Conservation (phyloP, 2,329 filamentous ascomycete genomes). For the Fulvia fulva region DNA sequence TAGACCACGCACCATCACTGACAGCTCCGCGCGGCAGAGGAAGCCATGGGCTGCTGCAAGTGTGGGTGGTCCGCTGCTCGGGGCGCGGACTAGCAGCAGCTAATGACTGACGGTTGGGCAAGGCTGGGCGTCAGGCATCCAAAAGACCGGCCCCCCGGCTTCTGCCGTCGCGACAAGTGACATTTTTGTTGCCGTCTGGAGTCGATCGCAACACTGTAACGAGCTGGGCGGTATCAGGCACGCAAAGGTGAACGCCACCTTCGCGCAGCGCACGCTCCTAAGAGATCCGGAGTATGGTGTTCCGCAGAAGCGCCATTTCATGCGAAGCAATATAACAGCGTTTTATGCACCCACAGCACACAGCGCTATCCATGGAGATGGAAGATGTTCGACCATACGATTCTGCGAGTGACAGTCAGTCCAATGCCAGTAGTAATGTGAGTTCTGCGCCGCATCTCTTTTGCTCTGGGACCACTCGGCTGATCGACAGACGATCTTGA, state of each 20-base stretch:
- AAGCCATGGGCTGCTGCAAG: constrained; percentile 6
- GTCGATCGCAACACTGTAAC: neutral
- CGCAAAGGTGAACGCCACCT: constrained; percentile 20
- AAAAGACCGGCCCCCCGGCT: constrained; percentile 6
- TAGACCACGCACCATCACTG: constrained; percentile 12
- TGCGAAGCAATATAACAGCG: constrained; percentile 21
- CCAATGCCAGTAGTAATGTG: neutral
- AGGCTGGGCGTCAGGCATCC: constrained; percentile 15
- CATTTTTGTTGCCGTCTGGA: neutral
- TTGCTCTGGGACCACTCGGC: neutral
- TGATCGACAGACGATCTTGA: constrained; percentile 4
- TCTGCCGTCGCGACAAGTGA: constrained; percentile 11
- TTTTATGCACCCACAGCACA: constrained; percentile 12
- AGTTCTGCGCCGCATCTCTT: neutral
- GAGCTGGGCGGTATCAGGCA: constrained; percentile 1
- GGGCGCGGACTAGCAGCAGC: constrained; percentile 8
- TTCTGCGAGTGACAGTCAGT: neutral
- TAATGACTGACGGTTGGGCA: constrained; percentile 3
- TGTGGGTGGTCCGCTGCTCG: constrained; percentile 13
- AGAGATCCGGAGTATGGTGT: neutral
- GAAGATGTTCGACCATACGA: constrained; percentile 2
- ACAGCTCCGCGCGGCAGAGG: constrained; percentile 12
- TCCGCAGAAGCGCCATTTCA: constrained; percentile 11
- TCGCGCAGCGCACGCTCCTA: constrained; percentile 3
- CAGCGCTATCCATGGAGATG: neutral